Evolutionary conservation across 2,329 filamentous ascomycete genomes (phyloP), one percentile per base, ranked within the genome.

Genomic region (Rhynchosporium agropyri): DNA sequence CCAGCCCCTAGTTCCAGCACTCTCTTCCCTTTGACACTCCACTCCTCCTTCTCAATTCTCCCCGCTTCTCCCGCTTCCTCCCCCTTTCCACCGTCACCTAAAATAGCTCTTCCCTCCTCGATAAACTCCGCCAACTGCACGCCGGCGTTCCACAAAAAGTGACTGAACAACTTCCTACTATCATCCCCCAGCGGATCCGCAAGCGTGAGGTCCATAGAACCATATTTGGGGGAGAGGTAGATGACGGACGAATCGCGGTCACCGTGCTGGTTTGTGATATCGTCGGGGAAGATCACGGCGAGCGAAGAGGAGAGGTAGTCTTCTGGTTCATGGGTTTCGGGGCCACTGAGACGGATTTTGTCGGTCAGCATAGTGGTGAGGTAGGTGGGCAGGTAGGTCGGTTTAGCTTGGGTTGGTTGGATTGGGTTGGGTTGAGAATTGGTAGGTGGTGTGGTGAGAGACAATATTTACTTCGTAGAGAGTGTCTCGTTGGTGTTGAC

Each of bases 81-180:
- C 7, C 31, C 43, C 20, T 20, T 20, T 20, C 20, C 20, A 40
- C 40, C 56, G 3, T 29, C 20, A 33, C 56, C 43, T 50, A 20
- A 31, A 40, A 59, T 51, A 6, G 28, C 61, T 20, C 64, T 60
- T 6, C 63, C 68, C 28, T 70, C 78, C 73, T 86, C 84, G 61
- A 86, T 76, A 33, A 84, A 76, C 74, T 85, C 83, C 8, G 81
- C 83, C 1, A 85, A 77, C 66, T 83, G 74, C 54, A 87, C 74
- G 20, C 79, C 81, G 6, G 88, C 80, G 75, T 92, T 92, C 89
- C 89, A 92, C 31, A 91, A 76, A 74, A 88, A 90, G 72, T 92
- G 89, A 65, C 86, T 85, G 72, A 90, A 91, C 50, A 91, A 80
- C 26, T 76, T 74, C 56, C 87, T 77, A 69, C 86, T 83, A 36